These are phyloP conservation scores for Seminavis robusta DNA, from an alignment of 108 stramenopile genomes.

Conservation along the genomic window DNA sequence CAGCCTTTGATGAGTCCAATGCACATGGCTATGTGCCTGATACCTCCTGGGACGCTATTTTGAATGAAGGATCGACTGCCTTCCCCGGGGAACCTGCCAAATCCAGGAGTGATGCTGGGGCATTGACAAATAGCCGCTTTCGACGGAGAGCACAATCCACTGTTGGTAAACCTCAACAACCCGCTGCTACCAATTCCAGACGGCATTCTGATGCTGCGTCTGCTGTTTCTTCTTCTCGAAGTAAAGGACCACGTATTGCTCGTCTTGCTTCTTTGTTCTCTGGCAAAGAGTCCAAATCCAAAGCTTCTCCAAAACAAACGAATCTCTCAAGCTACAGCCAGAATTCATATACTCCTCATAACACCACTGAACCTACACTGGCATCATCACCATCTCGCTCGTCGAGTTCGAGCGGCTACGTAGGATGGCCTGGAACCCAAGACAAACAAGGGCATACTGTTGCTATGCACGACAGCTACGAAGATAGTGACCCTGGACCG, in stretches of 20 bases:
- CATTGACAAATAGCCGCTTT: no score
- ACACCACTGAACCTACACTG: background rate
- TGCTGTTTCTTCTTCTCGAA: background rate
- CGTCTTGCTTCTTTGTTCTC: slow-evolving; percentile 41
- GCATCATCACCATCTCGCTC: slow-evolving; percentile 16
- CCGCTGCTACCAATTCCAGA: background rate
- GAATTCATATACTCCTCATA: background rate
- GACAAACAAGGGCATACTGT: slow-evolving; percentile 52
- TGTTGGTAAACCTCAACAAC: background rate
- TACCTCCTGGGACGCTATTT: slow-evolving; percentile 8
- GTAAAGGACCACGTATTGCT: slow-evolving; percentile 14
- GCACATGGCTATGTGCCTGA: no score
- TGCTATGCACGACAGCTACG: slow-evolving; percentile 57
- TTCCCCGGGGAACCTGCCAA: no score
- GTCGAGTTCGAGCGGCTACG: slow-evolving; percentile 25
- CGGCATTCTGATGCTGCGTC: background rate
- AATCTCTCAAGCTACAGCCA: background rate
- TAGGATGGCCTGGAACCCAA: slow-evolving; percentile 80
- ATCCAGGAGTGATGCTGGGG: no score
- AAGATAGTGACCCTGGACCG: slow-evolving; percentile 35
- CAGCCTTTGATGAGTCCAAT: no score
- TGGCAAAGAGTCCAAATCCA: slow-evolving; percentile 12
- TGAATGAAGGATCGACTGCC: no score
- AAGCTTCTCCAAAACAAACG: background rate
- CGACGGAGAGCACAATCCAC: slow-evolving; percentile 1